A percentile compares a stretch with the other conserved stretches of the same genome.
Evolutionary conservation across 2,329 filamentous ascomycete species (phyloP).

Genomic region (Colletotrichum sansevieriae): DNA sequence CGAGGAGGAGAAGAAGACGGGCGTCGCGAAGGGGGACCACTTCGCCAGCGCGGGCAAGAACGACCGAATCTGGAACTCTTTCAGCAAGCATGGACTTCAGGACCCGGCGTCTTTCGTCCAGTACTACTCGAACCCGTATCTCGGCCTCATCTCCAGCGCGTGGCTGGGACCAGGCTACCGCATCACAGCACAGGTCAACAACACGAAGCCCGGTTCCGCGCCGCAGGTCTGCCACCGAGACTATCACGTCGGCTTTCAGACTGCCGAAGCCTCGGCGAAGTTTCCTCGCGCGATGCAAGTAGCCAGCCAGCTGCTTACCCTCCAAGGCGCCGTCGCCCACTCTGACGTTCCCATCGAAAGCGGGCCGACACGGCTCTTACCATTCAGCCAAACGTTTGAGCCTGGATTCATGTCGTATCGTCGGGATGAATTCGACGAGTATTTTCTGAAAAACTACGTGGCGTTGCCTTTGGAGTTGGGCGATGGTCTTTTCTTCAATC

Average conservation of each 20-base stretch:
- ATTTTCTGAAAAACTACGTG: constrained; percentile 66
- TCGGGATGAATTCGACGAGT: constrained; percentile 63
- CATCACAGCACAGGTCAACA: constrained; percentile 73
- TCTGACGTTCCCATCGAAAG: constrained; percentile 69
- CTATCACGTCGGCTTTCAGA: constrained; percentile 75
- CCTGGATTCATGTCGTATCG: constrained; percentile 71
- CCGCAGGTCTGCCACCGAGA: constrained; percentile 72
- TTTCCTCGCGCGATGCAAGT: constrained; percentile 67
- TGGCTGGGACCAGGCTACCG: constrained; percentile 73
- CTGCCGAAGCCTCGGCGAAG: constrained; percentile 56
- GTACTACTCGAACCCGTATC: constrained; percentile 73
- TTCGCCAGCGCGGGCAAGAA: constrained; percentile 70
- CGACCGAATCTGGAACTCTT: constrained; percentile 75
- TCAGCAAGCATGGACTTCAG: constrained; percentile 69
- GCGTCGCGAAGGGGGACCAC: constrained; percentile 66
- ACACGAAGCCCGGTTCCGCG: constrained; percentile 69
- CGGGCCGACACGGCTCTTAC: constrained; percentile 72
- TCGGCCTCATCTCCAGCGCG: constrained; percentile 63
- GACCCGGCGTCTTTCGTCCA: constrained; percentile 65
- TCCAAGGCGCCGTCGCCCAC: constrained; percentile 75
- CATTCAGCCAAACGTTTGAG: constrained; percentile 70
- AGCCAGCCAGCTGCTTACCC: constrained; percentile 68
- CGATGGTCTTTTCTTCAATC: constrained; percentile 75
- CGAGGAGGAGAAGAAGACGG: constrained; percentile 53
- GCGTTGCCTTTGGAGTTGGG: constrained; percentile 65